Conservation (phyloP, 164 flowering plant species). For the Akebia trifoliata region DNA sequence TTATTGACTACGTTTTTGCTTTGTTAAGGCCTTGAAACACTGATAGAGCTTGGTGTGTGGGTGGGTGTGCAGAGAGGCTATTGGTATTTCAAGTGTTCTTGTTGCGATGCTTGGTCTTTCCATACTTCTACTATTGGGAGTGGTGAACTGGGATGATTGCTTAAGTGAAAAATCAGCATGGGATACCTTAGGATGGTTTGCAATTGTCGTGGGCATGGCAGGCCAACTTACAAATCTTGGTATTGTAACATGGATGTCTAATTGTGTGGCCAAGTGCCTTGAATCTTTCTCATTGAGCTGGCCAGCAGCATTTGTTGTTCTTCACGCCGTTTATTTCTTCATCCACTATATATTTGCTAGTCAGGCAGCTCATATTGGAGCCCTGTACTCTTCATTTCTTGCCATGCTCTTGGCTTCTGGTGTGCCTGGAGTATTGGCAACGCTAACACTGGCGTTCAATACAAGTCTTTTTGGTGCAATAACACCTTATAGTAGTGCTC, state of each 20-base stretch:
- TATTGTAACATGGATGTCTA: slow-evolving; percentile 78
- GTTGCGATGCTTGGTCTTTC: slow-evolving; percentile 91
- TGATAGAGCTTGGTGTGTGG: slow-evolving; percentile 12
- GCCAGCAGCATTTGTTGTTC: slow-evolving; percentile 76
- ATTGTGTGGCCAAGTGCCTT: slow-evolving; percentile 57
- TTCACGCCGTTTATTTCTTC: slow-evolving; percentile 73
- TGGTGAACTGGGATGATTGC: slow-evolving; percentile 90
- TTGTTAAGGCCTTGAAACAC: not conserved
- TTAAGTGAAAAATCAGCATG: slow-evolving; percentile 84
- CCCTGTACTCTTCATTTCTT: slow-evolving; percentile 81
- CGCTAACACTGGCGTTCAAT: slow-evolving; percentile 73
- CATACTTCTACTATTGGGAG: slow-evolving; percentile 66
- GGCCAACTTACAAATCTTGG: slow-evolving; percentile 80
- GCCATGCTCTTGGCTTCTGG: slow-evolving; percentile 87
- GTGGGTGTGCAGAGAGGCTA: slow-evolving; percentile 59
- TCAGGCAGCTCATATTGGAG: slow-evolving; percentile 90
- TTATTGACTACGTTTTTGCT: too few species aligned
- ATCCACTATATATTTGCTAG: slow-evolving; percentile 92
- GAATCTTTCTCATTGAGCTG: slow-evolving; percentile 67
- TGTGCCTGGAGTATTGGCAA: slow-evolving; percentile 73
- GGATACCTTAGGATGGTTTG: slow-evolving; percentile 97
- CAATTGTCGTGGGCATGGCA: slow-evolving; percentile 91
- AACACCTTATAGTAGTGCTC: slow-evolving; percentile 91
- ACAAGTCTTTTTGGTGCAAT: slow-evolving; percentile 86
- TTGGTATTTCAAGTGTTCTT: slow-evolving; percentile 81